Evolutionary conservation across 2,329 filamentous ascomycete genomes (phyloP), one percentile per base, ranked within the genome.

Genomic region (Neofusicoccum umdonicola): DNA sequence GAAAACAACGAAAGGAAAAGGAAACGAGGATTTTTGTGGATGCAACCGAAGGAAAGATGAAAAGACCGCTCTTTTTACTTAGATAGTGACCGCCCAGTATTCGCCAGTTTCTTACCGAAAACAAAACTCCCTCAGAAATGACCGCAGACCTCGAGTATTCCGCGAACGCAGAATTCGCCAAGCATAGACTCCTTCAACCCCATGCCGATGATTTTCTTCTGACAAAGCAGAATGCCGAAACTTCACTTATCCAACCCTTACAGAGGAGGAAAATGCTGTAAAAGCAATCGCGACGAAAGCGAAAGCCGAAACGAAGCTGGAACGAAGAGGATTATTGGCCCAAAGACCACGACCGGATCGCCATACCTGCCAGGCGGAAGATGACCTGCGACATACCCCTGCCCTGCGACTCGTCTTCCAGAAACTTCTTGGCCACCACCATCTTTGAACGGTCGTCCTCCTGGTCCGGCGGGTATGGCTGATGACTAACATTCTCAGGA

Each of bases 351-450:
- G 77, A 77, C 48, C 80, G 70, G 67, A 81, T 76, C 17, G 79
- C 79, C 80, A 83, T 83, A 54, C 80, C 79, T 68, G 80, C 82
- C 12, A 83, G 75, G 47, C 81, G 74, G 63, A 81, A 78, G 62
- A 82, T 76, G 61, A 82, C 80, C 67, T 83, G 81, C 54, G 79
- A 81, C 31, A 77, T 79, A 42, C 81, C 80, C 34, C 50, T 37
- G 27, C 71, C 70, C 27, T 76, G 74, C 63, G 81, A 79, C 67
- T 83, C 80, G 31, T 79, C 75, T 56, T 79, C 78, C 41, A 83
- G 77, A 68, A 83, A 83, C 1, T 73, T 73, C 72, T 81, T 81
- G 22, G 82, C 82, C 13, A 84, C 78, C n/a, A 71, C 71, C 35
- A 84, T 73, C 70, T 83, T 82, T 35, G 77, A 80, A 47, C 73